Evolutionary conservation across 805 yeast species (phyloP).

Genomic region (Citeromyces matritensis): DNA sequence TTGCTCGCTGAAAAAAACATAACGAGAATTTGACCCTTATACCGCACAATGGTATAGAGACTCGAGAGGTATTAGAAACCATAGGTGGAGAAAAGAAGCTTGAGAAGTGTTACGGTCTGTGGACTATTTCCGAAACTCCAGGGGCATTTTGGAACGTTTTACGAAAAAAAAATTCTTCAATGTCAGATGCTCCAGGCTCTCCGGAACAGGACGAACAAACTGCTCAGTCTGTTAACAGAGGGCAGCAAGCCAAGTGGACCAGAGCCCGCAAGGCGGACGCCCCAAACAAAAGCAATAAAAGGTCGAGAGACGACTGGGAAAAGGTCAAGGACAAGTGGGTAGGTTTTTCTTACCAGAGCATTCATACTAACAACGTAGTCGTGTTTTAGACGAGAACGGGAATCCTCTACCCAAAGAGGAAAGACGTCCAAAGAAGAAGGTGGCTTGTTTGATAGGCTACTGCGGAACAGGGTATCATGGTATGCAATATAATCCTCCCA

Average conservation of each 20-base stretch:
- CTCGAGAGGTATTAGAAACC: too few species aligned
- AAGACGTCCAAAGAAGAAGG: constrained; percentile 76
- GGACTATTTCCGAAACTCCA: too few species aligned
- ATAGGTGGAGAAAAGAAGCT: too few species aligned
- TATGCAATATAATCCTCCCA: constrained; percentile 85
- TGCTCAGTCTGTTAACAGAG: constrained; percentile 1
- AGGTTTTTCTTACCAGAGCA: constrained; percentile 14
- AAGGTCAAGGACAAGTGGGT: constrained; percentile 36
- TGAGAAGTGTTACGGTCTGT: too few species aligned
- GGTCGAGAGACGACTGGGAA: constrained; percentile 6
- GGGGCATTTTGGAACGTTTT: too few species aligned
- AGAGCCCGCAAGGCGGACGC: constrained; percentile 4
- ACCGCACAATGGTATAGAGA: too few species aligned
- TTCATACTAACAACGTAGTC: constrained; percentile 15
- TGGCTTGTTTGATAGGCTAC: constrained; percentile 82
- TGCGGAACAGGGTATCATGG: constrained; percentile 97
- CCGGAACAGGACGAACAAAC: constrained; percentile 2
- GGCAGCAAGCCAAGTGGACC: constrained; percentile 3
- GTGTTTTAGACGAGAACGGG: constrained; percentile 44
- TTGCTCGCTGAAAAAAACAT: too few species aligned
- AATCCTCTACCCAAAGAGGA: constrained; percentile 39
- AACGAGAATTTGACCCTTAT: too few species aligned
- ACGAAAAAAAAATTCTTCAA: neutral
- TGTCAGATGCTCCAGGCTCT: constrained; percentile 6
- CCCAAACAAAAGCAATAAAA: constrained; percentile 2